Conservation (phyloP, 2,329 filamentous ascomycete species). For the Leptographium wingfieldii region DNA sequence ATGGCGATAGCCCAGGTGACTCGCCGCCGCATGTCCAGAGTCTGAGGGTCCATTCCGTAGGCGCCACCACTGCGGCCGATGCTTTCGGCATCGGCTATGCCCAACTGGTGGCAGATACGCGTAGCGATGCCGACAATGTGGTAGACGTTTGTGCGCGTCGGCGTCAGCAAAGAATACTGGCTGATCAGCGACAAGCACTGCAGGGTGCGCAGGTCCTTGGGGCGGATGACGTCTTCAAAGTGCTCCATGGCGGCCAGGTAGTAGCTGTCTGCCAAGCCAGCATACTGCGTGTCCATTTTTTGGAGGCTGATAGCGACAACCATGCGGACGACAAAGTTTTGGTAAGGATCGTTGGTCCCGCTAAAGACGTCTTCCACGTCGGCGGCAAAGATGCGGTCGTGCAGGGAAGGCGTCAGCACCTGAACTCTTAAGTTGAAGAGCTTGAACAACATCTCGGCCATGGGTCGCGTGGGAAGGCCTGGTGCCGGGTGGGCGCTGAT, state of each 20-base stretch:
- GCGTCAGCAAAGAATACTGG: constrained; percentile 84
- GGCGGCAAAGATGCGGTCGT: constrained; percentile 64
- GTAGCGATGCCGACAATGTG: constrained; percentile 84
- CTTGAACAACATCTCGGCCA: constrained; percentile 69
- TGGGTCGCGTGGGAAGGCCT: constrained; percentile 56
- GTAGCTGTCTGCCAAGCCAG: constrained; percentile 89
- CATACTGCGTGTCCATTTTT: constrained; percentile 78
- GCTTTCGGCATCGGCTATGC: constrained; percentile 78
- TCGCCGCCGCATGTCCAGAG: constrained; percentile 79
- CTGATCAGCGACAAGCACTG: constrained; percentile 82
- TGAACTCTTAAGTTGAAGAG: constrained; percentile 88
- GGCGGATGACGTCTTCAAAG: constrained; percentile 69
- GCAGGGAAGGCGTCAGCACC: constrained; percentile 74
- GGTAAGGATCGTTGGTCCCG: constrained; percentile 63
- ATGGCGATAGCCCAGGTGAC: constrained; percentile 78
- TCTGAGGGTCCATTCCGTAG: constrained; percentile 51
- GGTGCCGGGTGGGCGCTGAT: constrained; percentile 74
- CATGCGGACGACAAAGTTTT: constrained; percentile 81
- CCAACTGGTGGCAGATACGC: constrained; percentile 78
- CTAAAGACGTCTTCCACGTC: constrained; percentile 74
- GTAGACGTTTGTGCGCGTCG: constrained; percentile 83
- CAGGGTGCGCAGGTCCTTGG: constrained; percentile 83
- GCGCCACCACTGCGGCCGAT: constrained; percentile 55
- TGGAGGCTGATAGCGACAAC: constrained; percentile 91
- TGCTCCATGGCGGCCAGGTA: constrained; percentile 80